Evolutionary conservation across 106 monocot species (phyloP), one percentile per base, ranked within the genome.

Genomic region (Dendrobium huoshanense): DNA sequence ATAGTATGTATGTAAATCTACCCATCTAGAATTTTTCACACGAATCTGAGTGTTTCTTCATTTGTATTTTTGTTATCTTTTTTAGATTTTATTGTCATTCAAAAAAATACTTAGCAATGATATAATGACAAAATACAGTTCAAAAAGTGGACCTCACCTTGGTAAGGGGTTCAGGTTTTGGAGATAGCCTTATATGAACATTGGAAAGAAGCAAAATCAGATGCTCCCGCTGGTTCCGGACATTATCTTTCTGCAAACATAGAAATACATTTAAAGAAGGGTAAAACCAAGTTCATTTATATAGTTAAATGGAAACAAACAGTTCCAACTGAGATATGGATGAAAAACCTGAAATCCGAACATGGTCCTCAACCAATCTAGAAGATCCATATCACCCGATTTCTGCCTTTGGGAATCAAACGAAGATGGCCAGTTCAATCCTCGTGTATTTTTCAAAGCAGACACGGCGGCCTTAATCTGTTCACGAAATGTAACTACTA

Each of bases 281-380:
- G 15, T 17, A 40, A 58, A 25, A 74, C 51, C 24, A 55, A 51
- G 6, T 33, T 37, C 20, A 16, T 74, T 74, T 1, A 72, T 5
- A 72, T 72, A 72, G 43, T 9, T 74, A 9, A 73, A 55, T 24
- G 41, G 5, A 18, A 41, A 65, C 5, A 42, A 41, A 72, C 10
- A 81, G 4, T 13, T 49, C 6, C 48, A 16, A 49, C 6, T 9
- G 43, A 7, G 29, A 0, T 85, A 29, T 49, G 79, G 55, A 80
- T 59, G 61, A 4, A 24, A 59, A 11, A 95, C 99, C 95, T 99
- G 99, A 87, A 99, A 99, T 43, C 99, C 99, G 81, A 99, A 99
- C 91, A 95, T 95, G 37, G 88, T 86, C 29, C 95, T 90, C 54
- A 99, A 85, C 99, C 99, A 99, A 77, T 99, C 99, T 47, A 99